Base-by-base conservation (phyloP, 2,329 filamentous ascomycete species). In the Ploettnerulaceae sp. region DNA sequence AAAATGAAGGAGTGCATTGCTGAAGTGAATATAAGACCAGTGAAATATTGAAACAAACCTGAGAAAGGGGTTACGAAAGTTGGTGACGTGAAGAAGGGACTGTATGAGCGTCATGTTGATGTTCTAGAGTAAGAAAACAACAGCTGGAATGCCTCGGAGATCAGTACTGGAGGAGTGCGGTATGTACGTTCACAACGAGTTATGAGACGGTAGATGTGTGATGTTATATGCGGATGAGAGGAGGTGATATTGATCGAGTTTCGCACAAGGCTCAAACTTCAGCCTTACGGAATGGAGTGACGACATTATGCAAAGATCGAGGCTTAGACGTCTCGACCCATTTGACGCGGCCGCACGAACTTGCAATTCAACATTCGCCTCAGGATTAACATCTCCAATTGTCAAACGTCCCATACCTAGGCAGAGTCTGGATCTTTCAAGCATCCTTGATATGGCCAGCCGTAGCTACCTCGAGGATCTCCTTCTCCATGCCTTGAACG, bases 391-490 rank as follows among this genome's bases (percentile, higher is more conserved):
- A n/a, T n/a, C n/a, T n/a, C n/a, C n/a, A n/a, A n/a, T n/a, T n/a
- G n/a, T n/a, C n/a, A n/a, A n/a, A n/a, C n/a, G n/a, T n/a, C n/a
- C n/a, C n/a, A n/a, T 28, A 28, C 25, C 7, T 28, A n/a, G 25
- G 25, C 25, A n/a, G 7, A 32, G 14, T n/a, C n/a, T 11, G 22
- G n/a, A 32, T 12, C 8, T 9, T 39, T 45, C 42, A 45, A 14
- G 32, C 14, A 5, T 48, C 45, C n/a, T 45, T 20, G 28, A 48
- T 28, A 51, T 97, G 93, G 0, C 93, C 93, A 36, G 87, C 87
- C 29, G 81, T 93, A 3, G 93, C 90, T 53, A 95, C 82, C 34
- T 73, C 69, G 39, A 96, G 64, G 56, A 97, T 97, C 46, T 91
- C 83, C 25, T 79, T 73, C 62, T 96, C 88, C 44, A 96, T 63